Percentiles rank a stretch among this genome's conserved stretches.
Evolutionary conservation across 371 early-diverging fungal species (phyloP).

Genomic region (Rhizomucor pusillus): DNA sequence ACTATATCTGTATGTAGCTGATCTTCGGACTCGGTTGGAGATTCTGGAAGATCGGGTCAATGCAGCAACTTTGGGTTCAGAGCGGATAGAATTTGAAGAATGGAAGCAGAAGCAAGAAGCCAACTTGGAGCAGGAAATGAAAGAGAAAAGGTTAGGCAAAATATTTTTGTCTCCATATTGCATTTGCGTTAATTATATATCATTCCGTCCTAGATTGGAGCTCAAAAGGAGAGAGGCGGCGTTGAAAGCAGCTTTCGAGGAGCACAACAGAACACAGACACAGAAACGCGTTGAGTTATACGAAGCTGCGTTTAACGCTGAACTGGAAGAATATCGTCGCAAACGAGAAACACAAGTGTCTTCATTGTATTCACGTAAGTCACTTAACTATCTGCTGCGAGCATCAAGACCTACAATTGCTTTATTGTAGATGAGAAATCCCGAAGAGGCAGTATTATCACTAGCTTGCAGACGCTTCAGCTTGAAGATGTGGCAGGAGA

Average conservation of each 20-base stretch:
- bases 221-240: constrained; percentile 20
- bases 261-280: constrained; percentile 27
- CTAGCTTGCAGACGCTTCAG: constrained; percentile 21
- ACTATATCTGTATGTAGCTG: constrained; percentile 6
- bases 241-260: constrained; percentile 29
- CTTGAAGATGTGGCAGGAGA: constrained; percentile 11
- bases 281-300: constrained; percentile 36
- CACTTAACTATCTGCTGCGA: not conserved
- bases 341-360: constrained; percentile 38
- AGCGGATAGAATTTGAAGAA: constrained; percentile 27
- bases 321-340: constrained; percentile 43
- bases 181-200: not conserved
- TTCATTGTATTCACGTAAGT: constrained; percentile 36
- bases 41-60: constrained; percentile 25
- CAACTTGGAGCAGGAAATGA: constrained; percentile 5
- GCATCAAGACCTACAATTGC: not conserved
- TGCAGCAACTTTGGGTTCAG: constrained; percentile 16
- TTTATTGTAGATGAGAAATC: constrained; percentile 1
- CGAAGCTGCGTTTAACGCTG: constrained; percentile 45
- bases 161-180: not conserved
- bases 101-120: constrained; percentile 31
- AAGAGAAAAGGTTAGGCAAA: constrained; percentile 15
- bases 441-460: constrained; percentile 3
- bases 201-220: constrained; percentile 5
- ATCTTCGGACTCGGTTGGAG: constrained; percentile 11